These are phyloP conservation scores for Neurospora sp. DNA, from an alignment of 495 filamentous ascomycete species.

Conservation along the genomic window DNA sequence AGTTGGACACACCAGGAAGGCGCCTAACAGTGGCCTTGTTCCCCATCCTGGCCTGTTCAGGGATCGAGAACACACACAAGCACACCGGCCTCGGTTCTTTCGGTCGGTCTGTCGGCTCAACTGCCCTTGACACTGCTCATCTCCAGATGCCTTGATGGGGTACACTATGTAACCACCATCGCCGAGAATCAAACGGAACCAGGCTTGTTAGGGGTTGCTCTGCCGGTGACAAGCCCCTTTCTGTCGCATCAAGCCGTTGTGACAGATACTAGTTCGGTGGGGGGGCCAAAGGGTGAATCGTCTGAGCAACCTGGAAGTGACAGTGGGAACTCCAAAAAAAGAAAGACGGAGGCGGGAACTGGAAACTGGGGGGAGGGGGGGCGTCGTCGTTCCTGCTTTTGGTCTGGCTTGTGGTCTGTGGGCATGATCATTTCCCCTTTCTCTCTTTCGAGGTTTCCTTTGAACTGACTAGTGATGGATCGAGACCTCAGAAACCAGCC, in stretches of 20 bases:
- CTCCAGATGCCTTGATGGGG: not conserved
- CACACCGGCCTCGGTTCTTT: not conserved
- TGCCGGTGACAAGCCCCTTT: not conserved
- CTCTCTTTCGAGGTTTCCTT: not conserved
- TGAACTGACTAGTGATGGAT: not conserved
- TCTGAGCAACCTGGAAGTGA: not conserved
- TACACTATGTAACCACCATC: not conserved
- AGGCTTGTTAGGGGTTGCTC: not conserved
- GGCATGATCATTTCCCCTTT: not conserved
- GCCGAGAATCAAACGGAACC: not conserved
- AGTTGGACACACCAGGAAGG: not conserved
- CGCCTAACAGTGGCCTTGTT: not conserved
- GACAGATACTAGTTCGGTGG: not conserved
- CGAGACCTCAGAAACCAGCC: not conserved
- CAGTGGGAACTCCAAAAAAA: not conserved
- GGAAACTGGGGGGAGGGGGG: not conserved
- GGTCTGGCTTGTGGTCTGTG: not conserved
- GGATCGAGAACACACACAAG: not conserved
- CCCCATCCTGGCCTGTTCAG: not conserved
- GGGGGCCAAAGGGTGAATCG: not conserved
- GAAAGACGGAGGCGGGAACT: not conserved
- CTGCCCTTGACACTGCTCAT: not conserved
- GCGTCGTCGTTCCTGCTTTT: not conserved
- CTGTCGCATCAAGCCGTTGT: not conserved
- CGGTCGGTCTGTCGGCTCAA: not conserved